phyloP scores from a whole-genome alignment of 202 grass and related monocot genomes.

The Eragrostis tef region DNA sequence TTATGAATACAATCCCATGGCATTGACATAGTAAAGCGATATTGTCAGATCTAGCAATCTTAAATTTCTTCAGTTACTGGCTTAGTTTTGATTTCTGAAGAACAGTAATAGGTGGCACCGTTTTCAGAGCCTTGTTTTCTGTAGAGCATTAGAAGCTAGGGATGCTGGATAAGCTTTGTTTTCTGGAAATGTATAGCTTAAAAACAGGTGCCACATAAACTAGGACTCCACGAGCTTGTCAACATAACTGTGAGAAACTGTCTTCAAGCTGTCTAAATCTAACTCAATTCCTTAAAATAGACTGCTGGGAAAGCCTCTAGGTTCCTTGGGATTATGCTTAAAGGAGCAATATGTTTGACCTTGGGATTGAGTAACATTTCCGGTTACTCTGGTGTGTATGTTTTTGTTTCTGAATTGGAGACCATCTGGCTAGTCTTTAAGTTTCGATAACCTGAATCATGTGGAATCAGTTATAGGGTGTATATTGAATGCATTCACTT shows the following conservation, averaged over 20 bases:
- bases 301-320: background rate
- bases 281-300: background rate
- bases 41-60: background rate
- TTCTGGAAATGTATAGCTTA: conserved; percentile 20
- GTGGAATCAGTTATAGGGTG: background rate
- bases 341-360: background rate
- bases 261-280: background rate
- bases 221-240: background rate
- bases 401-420: background rate
- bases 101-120: too few relatives aligned
- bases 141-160: background rate
- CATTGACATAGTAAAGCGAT: background rate
- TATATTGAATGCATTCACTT: background rate
- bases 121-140: background rate
- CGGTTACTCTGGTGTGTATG: background rate
- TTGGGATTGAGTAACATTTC: background rate
- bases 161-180: background rate
- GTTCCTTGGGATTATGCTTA: background rate
- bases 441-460: background rate
- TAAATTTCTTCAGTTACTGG: background rate
- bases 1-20: background rate
- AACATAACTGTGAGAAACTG: background rate
- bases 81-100: background rate
- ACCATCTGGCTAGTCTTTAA: background rate
- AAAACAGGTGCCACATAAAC: conserved; percentile 2